Percentiles rank a stretch among this genome's conserved stretches.
Conservation (phyloP, 2,329 filamentous ascomycete species). For the Colletotrichum tropicale region DNA sequence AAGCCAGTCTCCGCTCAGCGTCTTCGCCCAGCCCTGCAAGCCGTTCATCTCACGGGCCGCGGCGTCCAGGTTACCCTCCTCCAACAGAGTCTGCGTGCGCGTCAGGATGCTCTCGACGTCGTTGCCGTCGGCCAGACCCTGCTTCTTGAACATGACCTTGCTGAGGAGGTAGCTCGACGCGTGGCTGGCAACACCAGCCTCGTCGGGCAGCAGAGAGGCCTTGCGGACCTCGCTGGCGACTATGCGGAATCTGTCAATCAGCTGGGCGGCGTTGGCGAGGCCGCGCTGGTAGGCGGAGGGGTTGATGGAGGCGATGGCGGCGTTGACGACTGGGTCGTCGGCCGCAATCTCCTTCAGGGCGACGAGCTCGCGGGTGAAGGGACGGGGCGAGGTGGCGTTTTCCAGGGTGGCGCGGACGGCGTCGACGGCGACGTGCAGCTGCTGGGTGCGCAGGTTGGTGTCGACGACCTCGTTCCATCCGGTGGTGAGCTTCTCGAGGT, state of each 20-base stretch:
- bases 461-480: constrained; percentile 94
- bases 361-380: constrained; percentile 91
- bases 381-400: constrained; percentile 73
- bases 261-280: constrained; percentile 79
- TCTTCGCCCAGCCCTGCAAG: constrained; percentile 92
- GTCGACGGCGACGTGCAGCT: constrained; percentile 94
- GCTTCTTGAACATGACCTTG: constrained; percentile 96
- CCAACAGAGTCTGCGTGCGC: constrained; percentile 85
- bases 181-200: constrained; percentile 93
- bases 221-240: constrained; percentile 94
- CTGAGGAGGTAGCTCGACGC: constrained; percentile 88
- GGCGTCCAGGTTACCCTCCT: constrained; percentile 90
- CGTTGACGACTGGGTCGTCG: constrained; percentile 85
- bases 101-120: constrained; percentile 95
- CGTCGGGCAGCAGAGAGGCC: constrained; percentile 87
- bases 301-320: constrained; percentile 96
- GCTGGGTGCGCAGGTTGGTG: constrained; percentile 89
- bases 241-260: constrained; percentile 94
- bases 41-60: constrained; percentile 96
- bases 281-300: constrained; percentile 92
- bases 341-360: constrained; percentile 91
- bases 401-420: constrained; percentile 86
- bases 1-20: constrained; percentile 92
- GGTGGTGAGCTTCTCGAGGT: constrained; percentile 85
- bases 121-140: constrained; percentile 78